Conservation (phyloP, 495 filamentous ascomycete genomes). For the Podospora fimiseda region DNA sequence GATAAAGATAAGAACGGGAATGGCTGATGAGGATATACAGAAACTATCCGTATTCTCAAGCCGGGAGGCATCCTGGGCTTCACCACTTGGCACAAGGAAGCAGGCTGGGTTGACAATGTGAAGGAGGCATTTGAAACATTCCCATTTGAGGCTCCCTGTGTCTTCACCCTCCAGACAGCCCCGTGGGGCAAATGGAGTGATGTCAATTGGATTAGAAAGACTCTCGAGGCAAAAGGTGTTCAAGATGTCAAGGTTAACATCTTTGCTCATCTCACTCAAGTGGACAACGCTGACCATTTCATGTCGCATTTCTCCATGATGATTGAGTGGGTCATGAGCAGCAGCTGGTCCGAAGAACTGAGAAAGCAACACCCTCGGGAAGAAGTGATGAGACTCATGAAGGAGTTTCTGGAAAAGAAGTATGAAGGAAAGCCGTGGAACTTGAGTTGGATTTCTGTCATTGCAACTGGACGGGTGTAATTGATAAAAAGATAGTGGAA, state of each 20-base stretch:
- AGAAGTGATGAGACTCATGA: slow-evolving; percentile 28
- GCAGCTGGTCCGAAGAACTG: slow-evolving; percentile 34
- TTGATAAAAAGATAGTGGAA: neutral
- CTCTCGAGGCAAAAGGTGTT: slow-evolving; percentile 26
- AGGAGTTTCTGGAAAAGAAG: slow-evolving; percentile 31
- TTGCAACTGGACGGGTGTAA: slow-evolving; percentile 28
- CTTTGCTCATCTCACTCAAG: slow-evolving; percentile 17
- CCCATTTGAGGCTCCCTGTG: slow-evolving; percentile 33
- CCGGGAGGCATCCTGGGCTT: slow-evolving; percentile 36
- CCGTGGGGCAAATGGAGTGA: slow-evolving; percentile 30
- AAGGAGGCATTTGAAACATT: slow-evolving; percentile 28
- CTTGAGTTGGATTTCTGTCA: slow-evolving; percentile 24
- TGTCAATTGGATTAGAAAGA: slow-evolving; percentile 29
- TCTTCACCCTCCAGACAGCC: slow-evolving; percentile 25
- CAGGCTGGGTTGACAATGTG: slow-evolving; percentile 28
- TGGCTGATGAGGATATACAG: slow-evolving; percentile 19
- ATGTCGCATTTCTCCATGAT: slow-evolving; percentile 28
- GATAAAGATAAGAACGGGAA: neutral
- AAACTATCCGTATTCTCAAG: slow-evolving; percentile 32
- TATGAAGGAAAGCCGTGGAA: slow-evolving; percentile 33
- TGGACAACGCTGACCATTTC: slow-evolving; percentile 28
- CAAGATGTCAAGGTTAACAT: slow-evolving; percentile 29
- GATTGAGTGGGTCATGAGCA: slow-evolving; percentile 31
- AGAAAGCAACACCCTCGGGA: slow-evolving; percentile 24
- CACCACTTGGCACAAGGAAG: slow-evolving; percentile 30